Base-by-base conservation (phyloP, 768 basidiomycete species). In the Trametes coccinea region DNA sequence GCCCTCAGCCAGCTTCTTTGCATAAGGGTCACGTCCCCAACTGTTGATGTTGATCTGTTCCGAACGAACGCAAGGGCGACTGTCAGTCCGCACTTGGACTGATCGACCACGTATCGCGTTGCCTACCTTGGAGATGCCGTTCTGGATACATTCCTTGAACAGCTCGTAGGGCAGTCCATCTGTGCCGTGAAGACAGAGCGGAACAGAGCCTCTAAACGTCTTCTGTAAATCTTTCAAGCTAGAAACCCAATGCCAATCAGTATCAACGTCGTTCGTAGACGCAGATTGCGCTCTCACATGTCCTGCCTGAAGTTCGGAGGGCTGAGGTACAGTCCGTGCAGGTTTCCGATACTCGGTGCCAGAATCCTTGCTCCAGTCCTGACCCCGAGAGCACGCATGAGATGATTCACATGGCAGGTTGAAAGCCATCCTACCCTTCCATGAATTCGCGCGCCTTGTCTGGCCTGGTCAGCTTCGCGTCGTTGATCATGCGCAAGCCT, bases 321-420 rank as follows among this genome's bases (percentile, higher is more conserved):
- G 41, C 75, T 77, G 57, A 80, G 62, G 59, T 80, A 82, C 27
- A 74, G 75, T 10, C 80, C 79, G 55, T 81, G 80, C 3, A 81
- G 67, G 55, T 82, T 82, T 2, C 80, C 80, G 50, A 81, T 80
- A 57, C 79, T 79, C 3, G 80, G 80, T 10, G 80, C 79, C 29
- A 81, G 71, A 43, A 82, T 77, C 44, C 74, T 70, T 5, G 80
- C 79, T 14, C 80, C 78, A 10, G 78, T 79, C 34, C 80, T 80
- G 33, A 16, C 14, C 16, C 10, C 5, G 16, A 31, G 16, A 14
- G 13, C 27, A 37, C 6, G 34, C 17, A 39, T 31, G 8, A 40
- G 51, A 4, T 22, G 10, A 1, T 64, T 13, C 13, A 33, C 22
- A 10, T 47, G 17, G n/a, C 10, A 5, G 45, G 61, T 22, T 17